Evolutionary conservation across 192 early-diverging fungal genomes (phyloP), one percentile per base, ranked within the genome.

Genomic region (Backusella liffmaniae): DNA sequence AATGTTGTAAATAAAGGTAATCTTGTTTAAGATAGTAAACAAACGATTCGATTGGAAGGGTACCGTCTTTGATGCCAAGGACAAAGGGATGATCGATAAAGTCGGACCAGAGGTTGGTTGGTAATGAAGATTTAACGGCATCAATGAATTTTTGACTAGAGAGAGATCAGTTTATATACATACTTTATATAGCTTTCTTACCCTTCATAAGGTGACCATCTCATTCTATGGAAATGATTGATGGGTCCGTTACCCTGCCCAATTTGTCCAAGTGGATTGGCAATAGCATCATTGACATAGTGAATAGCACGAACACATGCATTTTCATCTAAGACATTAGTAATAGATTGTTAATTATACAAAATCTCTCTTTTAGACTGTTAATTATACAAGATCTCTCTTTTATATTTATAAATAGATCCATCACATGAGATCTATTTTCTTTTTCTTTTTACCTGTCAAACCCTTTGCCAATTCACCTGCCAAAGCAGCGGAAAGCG

Each of bases 11-110:
- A 80, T 91, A 95, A 37, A 93, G 79, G 73, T 95, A 95, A 81
- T 96, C 95, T 78, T 96, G 95, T 69, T 91, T 88, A 29, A 96
- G 89, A 71, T 91, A 96, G 79, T 94, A 86, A 23, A 89, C 84
- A 82, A 96, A 96, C 34, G 74, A 88, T 42, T 90, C 85, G 10
- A 76, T 77, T n/a, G 87, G 85, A 49, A 96, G 80, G 0, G 92
- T 91, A 18, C 93, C 95, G 70, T 93, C 89, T 1, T 85, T 92
- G n/a, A 95, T 86, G 1, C 88, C 84, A 21, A 74, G 85, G 0
- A 96, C 95, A 88, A 96, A 95, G 30, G 80, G 75, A 75, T 96
- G 95, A 42, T 89, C 62, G 15, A 86, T 86, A 80, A 92, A 95
- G 21, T 86, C 79, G 13, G 83, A 71, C 93, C 94, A 96, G 26